phyloP scores from a whole-genome alignment of 768 basidiomycete species.

The Trametes cingulata region DNA sequence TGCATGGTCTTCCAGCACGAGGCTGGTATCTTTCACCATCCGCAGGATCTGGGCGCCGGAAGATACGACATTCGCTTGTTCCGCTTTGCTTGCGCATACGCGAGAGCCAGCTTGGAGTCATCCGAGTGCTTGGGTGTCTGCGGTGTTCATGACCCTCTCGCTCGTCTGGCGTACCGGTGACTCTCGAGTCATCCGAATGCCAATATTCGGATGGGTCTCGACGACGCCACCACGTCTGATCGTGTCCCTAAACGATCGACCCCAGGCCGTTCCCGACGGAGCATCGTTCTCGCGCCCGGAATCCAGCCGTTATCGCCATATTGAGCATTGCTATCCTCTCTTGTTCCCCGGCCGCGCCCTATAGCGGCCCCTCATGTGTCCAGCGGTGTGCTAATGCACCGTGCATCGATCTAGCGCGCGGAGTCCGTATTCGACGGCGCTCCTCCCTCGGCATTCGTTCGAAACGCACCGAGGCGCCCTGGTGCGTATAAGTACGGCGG shows the following conservation, averaged over 20 bases:
- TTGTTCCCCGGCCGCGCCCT: background rate
- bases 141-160: too few species aligned
- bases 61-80: too few species aligned
- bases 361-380: background rate
- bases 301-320: conserved; percentile 1
- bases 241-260: background rate
- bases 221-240: background rate
- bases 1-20: background rate
- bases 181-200: background rate
- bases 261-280: background rate
- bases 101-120: too few species aligned
- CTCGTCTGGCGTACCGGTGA: background rate
- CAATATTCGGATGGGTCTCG: background rate
- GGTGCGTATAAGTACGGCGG: conserved; percentile 1
- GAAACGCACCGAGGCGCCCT: conserved; percentile 1
- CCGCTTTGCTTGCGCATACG: too few species aligned
- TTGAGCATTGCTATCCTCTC: background rate
- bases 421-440: conserved; percentile 3
- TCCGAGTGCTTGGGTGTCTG: too few species aligned
- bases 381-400: background rate
- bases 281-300: background rate
- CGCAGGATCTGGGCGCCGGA: background rate
- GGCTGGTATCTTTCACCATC: background rate
- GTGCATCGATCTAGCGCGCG: conserved; percentile 2
- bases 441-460: conserved; percentile 2